Evolutionary conservation across 2,329 filamentous ascomycete species (phyloP).

Genomic region (Lecanicillium sp.): DNA sequence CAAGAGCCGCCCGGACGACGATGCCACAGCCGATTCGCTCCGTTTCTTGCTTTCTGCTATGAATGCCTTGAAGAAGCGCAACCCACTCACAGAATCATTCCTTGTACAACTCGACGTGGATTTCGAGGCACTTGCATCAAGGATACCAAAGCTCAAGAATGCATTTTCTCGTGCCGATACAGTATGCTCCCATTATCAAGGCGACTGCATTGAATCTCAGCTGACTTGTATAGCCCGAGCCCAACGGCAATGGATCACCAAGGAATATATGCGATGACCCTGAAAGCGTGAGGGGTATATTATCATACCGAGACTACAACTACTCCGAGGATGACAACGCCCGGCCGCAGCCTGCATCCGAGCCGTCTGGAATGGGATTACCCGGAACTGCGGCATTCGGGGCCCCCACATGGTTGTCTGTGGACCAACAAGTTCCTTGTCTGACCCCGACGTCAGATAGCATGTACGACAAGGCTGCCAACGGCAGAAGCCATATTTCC

Average conservation of each 20-base stretch:
- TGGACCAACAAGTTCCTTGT: constrained; percentile 34
- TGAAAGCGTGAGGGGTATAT: constrained; percentile 34
- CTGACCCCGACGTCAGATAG: constrained; percentile 29
- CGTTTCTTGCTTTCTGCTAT: constrained; percentile 87
- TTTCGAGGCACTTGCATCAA: constrained; percentile 64
- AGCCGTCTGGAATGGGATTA: constrained; percentile 8
- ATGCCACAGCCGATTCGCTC: constrained; percentile 70
- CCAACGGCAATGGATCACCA: constrained; percentile 15
- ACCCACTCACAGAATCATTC: constrained; percentile 90
- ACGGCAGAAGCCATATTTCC: constrained; percentile 23
- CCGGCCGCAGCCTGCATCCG: constrained; percentile 24
- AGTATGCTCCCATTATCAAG: too few relatives aligned
- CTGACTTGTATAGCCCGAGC: constrained; percentile 5
- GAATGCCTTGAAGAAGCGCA: constrained; percentile 79
- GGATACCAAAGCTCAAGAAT: constrained; percentile 51
- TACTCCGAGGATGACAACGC: constrained; percentile 38
- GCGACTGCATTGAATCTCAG: constrained; percentile 23
- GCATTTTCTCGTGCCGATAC: constrained; percentile 48
- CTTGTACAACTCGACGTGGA: constrained; percentile 90
- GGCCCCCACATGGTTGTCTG: constrained; percentile 32
- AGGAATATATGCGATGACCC: constrained; percentile 29
- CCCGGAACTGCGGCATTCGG: constrained; percentile 21
- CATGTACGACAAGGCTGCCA: constrained; percentile 29
- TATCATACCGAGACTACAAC: constrained; percentile 40
- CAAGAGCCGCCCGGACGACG: constrained; percentile 87